Base-by-base conservation (phyloP, 2,329 filamentous ascomycete genomes). In the Alternaria sp. region DNA sequence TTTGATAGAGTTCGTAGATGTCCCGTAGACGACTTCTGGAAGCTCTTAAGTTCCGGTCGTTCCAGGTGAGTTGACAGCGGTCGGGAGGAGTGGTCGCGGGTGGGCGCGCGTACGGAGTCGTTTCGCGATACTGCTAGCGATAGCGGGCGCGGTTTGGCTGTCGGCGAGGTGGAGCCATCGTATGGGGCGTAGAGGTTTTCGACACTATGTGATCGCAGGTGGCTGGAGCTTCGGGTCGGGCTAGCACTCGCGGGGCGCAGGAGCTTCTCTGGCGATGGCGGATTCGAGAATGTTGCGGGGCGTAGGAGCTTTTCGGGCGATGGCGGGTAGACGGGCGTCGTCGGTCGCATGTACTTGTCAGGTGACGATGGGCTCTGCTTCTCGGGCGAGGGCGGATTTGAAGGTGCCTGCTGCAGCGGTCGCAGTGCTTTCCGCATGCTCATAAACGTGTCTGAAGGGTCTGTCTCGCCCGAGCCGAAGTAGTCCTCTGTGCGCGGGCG, bases 21-120 rank as follows among this genome's bases (percentile, higher is more conserved):
- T 61, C 91, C 90, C 2, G 96, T 98, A 0, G 95, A 92, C 0
- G 96, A 98, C 71, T 92, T 92, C 61, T 95, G 91, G 17, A 99
- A 85, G 32, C 88, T 90, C 77, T 93, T 88, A 11, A 98, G 85
- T 67, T 97, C 93, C 3, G 80, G 79, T 46, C 70, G 68, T 44
- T 81, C 80, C 32, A 81, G 67, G 47, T 80, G 77, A 17, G 74
- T 72, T 61, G 66, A 74, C 23, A 74, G 67, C n/a, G 73, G 72
- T 8, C 74, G 73, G 6, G 71, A 54, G 1, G 75, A 72, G 59
- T 78, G 76, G 32, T 78, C 76, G 63, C 74, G 76, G 28, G 71
- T 77, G 8, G 77, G 77, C 1, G 77, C 78, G 45, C 79, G 73
- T 46, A 80, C 72, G 7, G 78, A 79, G 57, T 81, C 79, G 23